phyloP scores from a whole-genome alignment of 441 rosid species.

The Populus hybrid region DNA sequence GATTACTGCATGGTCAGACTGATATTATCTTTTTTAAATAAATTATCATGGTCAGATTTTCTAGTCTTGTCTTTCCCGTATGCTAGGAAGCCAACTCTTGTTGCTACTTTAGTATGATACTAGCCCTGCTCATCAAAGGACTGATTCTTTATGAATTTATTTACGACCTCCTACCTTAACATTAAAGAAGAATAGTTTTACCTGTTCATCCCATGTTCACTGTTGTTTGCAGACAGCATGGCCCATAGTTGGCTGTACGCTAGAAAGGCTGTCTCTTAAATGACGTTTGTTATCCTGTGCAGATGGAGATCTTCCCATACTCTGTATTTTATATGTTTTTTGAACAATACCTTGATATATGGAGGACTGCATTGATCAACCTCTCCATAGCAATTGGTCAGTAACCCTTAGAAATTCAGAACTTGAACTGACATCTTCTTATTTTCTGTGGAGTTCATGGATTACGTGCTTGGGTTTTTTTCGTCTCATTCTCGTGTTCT shows the following conservation, averaged over 20 bases:
- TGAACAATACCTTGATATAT: slow-evolving; percentile 97
- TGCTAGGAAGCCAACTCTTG: no score
- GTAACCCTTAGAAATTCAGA: slow-evolving; percentile 30
- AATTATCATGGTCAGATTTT: slow-evolving; percentile 12
- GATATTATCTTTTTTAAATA: slow-evolving; percentile 11
- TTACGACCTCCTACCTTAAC: background rate
- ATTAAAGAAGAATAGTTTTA: background rate
- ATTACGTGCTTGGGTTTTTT: background rate
- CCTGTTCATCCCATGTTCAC: slow-evolving; percentile 2
- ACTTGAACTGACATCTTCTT: background rate
- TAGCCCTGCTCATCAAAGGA: background rate
- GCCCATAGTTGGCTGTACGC: background rate
- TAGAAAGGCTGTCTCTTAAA: slow-evolving; percentile 1
- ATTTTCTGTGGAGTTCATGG: background rate
- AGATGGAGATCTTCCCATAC: slow-evolving; percentile 97
- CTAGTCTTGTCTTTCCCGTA: background rate
- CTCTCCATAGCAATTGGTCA: slow-evolving; percentile 91
- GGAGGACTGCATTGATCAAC: slow-evolving; percentile 93
- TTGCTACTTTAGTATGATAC: background rate
- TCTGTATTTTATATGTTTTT: slow-evolving; percentile 98
- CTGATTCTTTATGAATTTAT: background rate
- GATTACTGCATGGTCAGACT: background rate
- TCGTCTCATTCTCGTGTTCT: background rate
- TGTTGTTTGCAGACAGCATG: background rate
- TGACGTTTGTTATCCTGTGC: slow-evolving; percentile 32